Percentiles rank a stretch among this genome's conserved stretches.
These are phyloP conservation scores for Penicillium daleae DNA, from an alignment of 495 filamentous ascomycete species.

Conservation along the genomic window DNA sequence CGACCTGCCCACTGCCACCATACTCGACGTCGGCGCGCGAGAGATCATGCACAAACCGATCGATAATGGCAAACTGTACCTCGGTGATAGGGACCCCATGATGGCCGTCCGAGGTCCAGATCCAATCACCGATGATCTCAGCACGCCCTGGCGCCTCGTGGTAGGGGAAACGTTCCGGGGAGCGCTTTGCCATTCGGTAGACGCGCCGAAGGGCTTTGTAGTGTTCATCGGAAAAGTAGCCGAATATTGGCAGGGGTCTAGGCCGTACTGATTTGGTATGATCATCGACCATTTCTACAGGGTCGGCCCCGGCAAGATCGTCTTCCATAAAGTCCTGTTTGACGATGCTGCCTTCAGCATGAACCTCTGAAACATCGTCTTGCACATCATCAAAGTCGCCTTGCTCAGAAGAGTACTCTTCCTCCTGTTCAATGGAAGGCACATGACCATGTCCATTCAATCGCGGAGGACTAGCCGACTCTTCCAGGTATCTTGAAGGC, in stretches of 20 bases:
- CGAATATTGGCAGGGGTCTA: constrained; percentile 39
- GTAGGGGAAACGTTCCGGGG: constrained; percentile 46
- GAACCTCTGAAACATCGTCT: background rate
- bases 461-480: constrained; percentile 12
- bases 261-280: constrained; percentile 20
- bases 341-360: background rate
- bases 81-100: constrained; percentile 51
- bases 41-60: constrained; percentile 49
- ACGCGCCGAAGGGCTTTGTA: constrained; percentile 46
- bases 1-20: constrained; percentile 46
- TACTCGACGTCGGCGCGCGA: constrained; percentile 41
- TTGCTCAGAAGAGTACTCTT: background rate
- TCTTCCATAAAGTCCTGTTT: constrained; percentile 16
- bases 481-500: constrained; percentile 11
- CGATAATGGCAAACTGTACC: constrained; percentile 50
- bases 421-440: constrained; percentile 6
- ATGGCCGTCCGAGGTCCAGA: constrained; percentile 49
- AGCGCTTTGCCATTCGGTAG: constrained; percentile 45
- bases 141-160: constrained; percentile 40
- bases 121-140: constrained; percentile 50
- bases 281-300: constrained; percentile 12
- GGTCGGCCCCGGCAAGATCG: constrained; percentile 1
- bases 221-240: constrained; percentile 52
- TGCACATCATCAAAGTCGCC: constrained; percentile 6
- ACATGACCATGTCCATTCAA: background rate